Percentiles rank a stretch among this genome's conserved stretches.
Conservation (phyloP, 495 filamentous ascomycete species). For the Penicillium dipodomyicola region DNA sequence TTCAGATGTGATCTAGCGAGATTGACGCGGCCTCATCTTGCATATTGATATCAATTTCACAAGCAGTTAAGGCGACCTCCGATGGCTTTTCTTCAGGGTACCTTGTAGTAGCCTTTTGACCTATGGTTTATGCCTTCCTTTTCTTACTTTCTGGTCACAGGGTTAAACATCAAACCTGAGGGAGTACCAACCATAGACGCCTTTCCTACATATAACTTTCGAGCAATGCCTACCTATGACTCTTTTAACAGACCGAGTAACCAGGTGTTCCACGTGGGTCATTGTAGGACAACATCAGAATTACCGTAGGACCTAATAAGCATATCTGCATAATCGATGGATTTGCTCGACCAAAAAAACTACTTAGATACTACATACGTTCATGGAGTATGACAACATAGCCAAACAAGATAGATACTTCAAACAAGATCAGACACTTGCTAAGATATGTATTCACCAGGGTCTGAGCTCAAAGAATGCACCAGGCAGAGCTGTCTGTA, state of each 20-base stretch:
- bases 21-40: neutral
- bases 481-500: constrained; percentile 4
- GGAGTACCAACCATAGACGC: neutral
- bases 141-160: neutral
- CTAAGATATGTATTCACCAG: constrained; percentile 2
- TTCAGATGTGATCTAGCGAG: neutral
- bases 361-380: neutral
- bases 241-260: neutral
- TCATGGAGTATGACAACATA: constrained; percentile 10
- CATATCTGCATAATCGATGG: neutral
- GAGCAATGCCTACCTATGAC: neutral
- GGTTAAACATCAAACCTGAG: neutral
- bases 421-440: constrained; percentile 5
- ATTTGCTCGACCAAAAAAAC: neutral
- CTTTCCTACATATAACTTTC: neutral
- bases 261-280: neutral
- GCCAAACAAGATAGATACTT: constrained; percentile 4
- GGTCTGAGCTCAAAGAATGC: neutral
- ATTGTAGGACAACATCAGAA: neutral
- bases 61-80: neutral
- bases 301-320: neutral
- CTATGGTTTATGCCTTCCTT: neutral
- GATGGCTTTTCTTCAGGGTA: neutral
- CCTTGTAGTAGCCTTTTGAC: neutral
- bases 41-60: neutral